phyloP scores from a whole-genome alignment of 345 rosid genomes.

The Eucalyptus shirleyi region DNA sequence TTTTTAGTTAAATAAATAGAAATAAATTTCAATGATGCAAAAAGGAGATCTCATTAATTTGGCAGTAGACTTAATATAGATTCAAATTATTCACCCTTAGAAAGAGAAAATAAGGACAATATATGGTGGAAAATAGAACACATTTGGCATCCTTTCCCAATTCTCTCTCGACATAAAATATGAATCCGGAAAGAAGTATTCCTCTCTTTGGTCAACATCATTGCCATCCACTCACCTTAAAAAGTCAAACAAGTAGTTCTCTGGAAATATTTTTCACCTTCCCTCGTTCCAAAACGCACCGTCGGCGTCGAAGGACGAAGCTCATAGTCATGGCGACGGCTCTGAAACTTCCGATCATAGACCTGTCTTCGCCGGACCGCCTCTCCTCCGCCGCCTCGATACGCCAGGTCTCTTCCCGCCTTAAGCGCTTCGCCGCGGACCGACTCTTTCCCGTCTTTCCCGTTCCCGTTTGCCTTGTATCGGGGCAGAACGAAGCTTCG shows the following conservation, averaged over 20 bases:
- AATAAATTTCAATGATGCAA: background rate
- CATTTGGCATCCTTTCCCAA: background rate
- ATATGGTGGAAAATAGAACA: background rate
- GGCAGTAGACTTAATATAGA: background rate
- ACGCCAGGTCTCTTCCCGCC: constrained; percentile 24
- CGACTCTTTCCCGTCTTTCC: background rate
- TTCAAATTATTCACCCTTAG: background rate
- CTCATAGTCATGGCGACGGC: background rate
- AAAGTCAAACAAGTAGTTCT: background rate
- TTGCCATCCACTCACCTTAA: background rate
- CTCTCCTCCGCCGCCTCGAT: constrained; percentile 22
- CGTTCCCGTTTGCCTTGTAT: background rate
- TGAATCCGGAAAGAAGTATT: background rate
- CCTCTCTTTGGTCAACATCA: background rate
- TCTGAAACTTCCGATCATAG: constrained; percentile 35
- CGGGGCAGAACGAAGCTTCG: background rate
- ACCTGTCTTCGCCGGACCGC: constrained; percentile 30
- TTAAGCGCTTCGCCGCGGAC: background rate
- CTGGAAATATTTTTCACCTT: background rate
- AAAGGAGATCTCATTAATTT: background rate
- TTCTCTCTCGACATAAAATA: background rate
- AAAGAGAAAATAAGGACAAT: background rate
- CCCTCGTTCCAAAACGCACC: background rate
- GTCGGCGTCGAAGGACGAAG: background rate
- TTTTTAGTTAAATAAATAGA: background rate